These are phyloP conservation scores for Crithidia acanthocephali DNA, from an alignment of 208 protist species.

Conservation along the genomic window DNA sequence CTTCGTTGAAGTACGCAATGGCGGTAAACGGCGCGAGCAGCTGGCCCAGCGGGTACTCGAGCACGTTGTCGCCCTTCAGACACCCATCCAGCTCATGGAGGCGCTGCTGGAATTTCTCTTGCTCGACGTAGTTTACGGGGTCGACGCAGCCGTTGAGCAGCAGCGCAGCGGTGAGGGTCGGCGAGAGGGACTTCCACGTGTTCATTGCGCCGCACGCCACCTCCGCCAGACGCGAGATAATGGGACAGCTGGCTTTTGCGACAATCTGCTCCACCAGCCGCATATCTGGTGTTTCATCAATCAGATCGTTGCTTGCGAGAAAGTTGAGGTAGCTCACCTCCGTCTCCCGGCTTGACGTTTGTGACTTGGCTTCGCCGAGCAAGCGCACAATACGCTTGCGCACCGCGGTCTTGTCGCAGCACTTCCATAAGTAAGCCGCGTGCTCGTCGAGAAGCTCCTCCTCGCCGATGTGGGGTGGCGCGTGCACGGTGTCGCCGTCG, in stretches of 20 bases:
- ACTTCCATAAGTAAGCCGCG: conserved; percentile 29
- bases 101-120: conserved; percentile 23
- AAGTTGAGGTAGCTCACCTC: conserved; percentile 30
- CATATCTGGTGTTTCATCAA: conserved; percentile 23
- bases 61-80: conserved; percentile 3
- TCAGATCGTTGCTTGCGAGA: conserved; percentile 17
- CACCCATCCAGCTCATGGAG: conserved; percentile 26
- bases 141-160: conserved; percentile 44
- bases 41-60: conserved; percentile 38
- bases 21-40: conserved; percentile 41
- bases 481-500: conserved; percentile 13
- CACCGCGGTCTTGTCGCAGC: conserved; percentile 25
- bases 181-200: conserved; percentile 23
- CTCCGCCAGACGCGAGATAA: conserved; percentile 26
- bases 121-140: conserved; percentile 18
- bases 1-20: conserved; percentile 25
- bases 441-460: conserved; percentile 45
- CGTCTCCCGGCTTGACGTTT: conserved; percentile 13
- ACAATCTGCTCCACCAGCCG: conserved; percentile 22
- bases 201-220: conserved; percentile 24
- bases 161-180: conserved; percentile 23
- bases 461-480: conserved; percentile 48
- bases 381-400: conserved; percentile 22
- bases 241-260: conserved; percentile 11
- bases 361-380: conserved; percentile 26